Percentiles rank a stretch among this genome's conserved stretches.
These are phyloP conservation scores for Fusarium tuaranense DNA, from an alignment of 2,329 filamentous ascomycete species.

Conservation along the genomic window DNA sequence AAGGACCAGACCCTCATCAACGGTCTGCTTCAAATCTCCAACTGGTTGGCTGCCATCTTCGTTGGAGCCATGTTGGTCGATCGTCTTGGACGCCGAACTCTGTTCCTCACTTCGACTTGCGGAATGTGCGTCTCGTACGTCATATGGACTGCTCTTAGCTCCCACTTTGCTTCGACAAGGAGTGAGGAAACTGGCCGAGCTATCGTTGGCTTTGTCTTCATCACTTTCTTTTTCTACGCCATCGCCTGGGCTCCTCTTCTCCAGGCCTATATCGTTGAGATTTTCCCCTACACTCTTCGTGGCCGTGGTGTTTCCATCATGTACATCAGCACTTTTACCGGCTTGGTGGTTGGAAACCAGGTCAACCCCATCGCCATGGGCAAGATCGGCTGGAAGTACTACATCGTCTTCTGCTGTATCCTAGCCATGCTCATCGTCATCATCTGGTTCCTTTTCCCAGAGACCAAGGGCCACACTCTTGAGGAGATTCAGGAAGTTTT, in stretches of 20 bases:
- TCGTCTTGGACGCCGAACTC: constrained; percentile 53
- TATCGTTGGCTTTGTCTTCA: constrained; percentile 54
- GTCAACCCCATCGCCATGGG: constrained; percentile 55
- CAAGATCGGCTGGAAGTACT: constrained; percentile 55
- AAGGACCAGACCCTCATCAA: constrained; percentile 49
- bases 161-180: constrained; percentile 31
- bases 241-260: constrained; percentile 51
- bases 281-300: constrained; percentile 41
- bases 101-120: constrained; percentile 52
- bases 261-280: constrained; percentile 45
- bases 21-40: constrained; percentile 49
- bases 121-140: constrained; percentile 52
- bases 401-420: constrained; percentile 53
- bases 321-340: constrained; percentile 34
- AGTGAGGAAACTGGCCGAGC: constrained; percentile 39
- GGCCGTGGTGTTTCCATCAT: constrained; percentile 34
- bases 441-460: constrained; percentile 53
- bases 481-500: constrained; percentile 49
- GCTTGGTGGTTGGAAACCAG: constrained; percentile 52
- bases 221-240: constrained; percentile 54
- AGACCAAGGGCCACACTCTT: constrained; percentile 47
- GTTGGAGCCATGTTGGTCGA: constrained; percentile 54
- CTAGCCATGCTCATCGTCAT: constrained; percentile 46
- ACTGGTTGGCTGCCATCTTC: constrained; percentile 53
- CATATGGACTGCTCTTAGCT: constrained; percentile 48